Conservation (phyloP, 2,329 filamentous ascomycete species). For the Trichoderma breve region DNA sequence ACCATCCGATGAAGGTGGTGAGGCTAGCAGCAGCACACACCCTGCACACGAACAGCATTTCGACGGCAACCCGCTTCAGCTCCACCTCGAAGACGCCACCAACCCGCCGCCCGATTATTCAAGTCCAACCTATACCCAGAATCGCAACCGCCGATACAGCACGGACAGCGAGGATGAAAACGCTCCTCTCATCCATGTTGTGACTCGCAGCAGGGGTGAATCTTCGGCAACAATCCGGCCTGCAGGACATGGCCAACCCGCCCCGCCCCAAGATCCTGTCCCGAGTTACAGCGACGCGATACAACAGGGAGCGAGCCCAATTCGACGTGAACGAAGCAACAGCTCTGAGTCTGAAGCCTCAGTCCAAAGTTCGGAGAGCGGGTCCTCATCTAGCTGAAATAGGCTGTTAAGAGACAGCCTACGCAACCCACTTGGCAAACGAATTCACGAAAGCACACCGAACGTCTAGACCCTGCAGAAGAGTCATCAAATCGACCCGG, state of each 20-base stretch:
- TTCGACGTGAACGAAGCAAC: slow-evolving; percentile 25
- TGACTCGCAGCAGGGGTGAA: slow-evolving; percentile 50
- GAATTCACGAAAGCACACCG: slow-evolving; percentile 11
- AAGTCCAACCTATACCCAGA: slow-evolving; percentile 56
- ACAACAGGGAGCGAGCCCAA: slow-evolving; percentile 43
- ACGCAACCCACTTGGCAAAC: background rate
- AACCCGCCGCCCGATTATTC: slow-evolving; percentile 71
- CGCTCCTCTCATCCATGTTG: slow-evolving; percentile 50
- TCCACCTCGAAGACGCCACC: slow-evolving; percentile 52
- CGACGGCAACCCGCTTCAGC: slow-evolving; percentile 39
- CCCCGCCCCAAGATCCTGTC: slow-evolving; percentile 51
- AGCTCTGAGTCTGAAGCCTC: slow-evolving; percentile 27
- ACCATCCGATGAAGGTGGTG: slow-evolving; percentile 68
- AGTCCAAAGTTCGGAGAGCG: slow-evolving; percentile 8
- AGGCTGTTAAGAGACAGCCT: background rate
- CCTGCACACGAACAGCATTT: slow-evolving; percentile 28
- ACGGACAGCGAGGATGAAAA: slow-evolving; percentile 55
- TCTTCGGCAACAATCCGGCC: slow-evolving; percentile 44
- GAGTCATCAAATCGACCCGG: background rate
- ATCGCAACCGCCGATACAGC: slow-evolving; percentile 55
- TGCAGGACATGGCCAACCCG: slow-evolving; percentile 24
- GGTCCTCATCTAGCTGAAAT: slow-evolving; percentile 9
- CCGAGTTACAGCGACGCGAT: slow-evolving; percentile 81
- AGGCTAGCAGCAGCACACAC: slow-evolving; percentile 40
- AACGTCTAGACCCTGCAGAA: background rate